Base-by-base conservation (phyloP, 495 filamentous ascomycete genomes). In the Talaromyces stipitatus region DNA sequence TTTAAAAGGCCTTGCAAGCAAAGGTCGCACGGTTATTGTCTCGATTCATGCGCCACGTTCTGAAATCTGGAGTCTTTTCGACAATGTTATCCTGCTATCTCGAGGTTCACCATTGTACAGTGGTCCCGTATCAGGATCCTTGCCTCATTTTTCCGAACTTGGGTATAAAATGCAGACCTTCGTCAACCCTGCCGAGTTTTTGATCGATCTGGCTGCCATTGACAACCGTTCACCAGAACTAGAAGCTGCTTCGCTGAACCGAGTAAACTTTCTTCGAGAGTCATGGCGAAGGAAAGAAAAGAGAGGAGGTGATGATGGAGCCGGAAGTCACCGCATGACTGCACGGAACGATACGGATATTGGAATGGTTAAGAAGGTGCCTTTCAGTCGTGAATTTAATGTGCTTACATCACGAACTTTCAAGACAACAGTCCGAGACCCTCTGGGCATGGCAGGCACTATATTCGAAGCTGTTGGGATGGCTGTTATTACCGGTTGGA, bases 11-110 rank as follows among this genome's bases (percentile, higher is more conserved):
- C 72, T 90, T 0, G 84, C 85, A 4, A 67, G 68, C 36, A 85
- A 84, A 61, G 87, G 87, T 6, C 72, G 87, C 29, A 90, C 86
- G 0, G 77, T 91, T 27, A 76, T 90, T 18, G 83, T 83, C 10
- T 88, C 87, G 0, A 85, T 90, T 38, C 87, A 90, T 68, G 82
- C 87, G 47, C 87, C 87, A 10, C 72, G 87, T 30, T 88, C 85
- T 1, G 87, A 90, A 64, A 89, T 89, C 4, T 90, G 86, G 86
- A 77, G 77, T 8, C 75, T 90, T 11, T 87, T 90, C 61, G 87
- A 91, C 63, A 75, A 79, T 45, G 73, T 89, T 10, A 72, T 88
- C 12, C 68, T 90, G 6, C 63, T 91, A 22, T 80, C 83, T 12
- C 74, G 72, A 56, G 87, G 87, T 18, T 77, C 77, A 54, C 77